Evolutionary conservation across 148 eudicot genomes (phyloP).

Genomic region (Vaccinium darrowii): DNA sequence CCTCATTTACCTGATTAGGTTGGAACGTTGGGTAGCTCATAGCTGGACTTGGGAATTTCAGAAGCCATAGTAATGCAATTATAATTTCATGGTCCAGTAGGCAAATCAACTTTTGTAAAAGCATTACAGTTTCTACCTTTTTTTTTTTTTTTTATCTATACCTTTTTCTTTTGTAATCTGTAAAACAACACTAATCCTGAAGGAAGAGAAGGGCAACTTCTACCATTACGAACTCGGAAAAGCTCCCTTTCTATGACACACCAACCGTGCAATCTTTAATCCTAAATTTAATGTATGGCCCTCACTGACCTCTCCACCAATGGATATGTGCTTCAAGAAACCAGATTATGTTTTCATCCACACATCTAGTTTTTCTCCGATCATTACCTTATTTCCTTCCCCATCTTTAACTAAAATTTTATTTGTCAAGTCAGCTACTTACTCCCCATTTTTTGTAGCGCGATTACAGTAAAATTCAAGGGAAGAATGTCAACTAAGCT

Average conservation of each 20-base stretch:
- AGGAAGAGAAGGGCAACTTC: neutral
- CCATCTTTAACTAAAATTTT: neutral
- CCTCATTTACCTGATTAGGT: neutral
- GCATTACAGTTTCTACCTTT: neutral
- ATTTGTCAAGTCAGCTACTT: neutral
- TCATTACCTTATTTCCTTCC: neutral
- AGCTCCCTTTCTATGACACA: neutral
- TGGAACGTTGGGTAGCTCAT: neutral
- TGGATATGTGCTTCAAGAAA: neutral
- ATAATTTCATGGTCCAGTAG: neutral
- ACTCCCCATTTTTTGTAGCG: neutral
- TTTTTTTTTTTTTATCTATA: neutral
- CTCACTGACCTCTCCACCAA: neutral
- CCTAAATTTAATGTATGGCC: neutral
- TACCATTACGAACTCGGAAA: neutral
- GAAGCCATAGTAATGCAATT: neutral
- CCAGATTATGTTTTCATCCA: neutral
- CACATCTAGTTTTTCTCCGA: neutral
- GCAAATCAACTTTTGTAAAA: neutral
- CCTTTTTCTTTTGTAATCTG: neutral
- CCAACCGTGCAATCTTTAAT: neutral
- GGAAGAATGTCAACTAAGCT: neutral
- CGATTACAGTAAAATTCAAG: neutral
- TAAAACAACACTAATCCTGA: neutral
- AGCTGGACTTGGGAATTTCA: neutral